phyloP scores from a whole-genome alignment of 2,329 filamentous ascomycete species.

The Ploettnerulaceae sp. region DNA sequence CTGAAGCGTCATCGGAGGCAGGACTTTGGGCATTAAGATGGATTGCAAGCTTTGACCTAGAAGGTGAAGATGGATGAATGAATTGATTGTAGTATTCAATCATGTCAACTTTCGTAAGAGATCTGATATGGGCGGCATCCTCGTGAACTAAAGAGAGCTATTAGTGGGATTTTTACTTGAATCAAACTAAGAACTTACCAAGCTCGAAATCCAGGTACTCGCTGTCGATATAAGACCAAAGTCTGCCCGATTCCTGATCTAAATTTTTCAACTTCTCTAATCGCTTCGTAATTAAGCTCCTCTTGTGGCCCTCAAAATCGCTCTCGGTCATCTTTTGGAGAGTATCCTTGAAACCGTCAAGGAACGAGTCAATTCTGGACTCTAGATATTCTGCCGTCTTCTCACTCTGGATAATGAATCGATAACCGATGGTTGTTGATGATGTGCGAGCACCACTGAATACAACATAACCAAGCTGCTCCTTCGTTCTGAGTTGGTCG shows the following conservation, averaged over 20 bases:
- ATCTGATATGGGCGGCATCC: constrained; percentile 70
- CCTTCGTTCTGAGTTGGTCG: constrained; percentile 91
- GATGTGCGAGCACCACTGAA: constrained; percentile 72
- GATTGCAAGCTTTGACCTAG: constrained; percentile 77
- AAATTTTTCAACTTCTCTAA: constrained; percentile 92
- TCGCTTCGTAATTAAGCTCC: constrained; percentile 79
- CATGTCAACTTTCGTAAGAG: constrained; percentile 74
- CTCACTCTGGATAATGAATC: constrained; percentile 92
- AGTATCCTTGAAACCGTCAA: constrained; percentile 60
- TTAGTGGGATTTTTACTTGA: neutral
- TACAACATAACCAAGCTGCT: constrained; percentile 95
- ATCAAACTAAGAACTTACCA: constrained; percentile 55
- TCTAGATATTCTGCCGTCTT: constrained; percentile 79
- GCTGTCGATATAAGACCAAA: constrained; percentile 79
- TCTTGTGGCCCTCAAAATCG: constrained; percentile 88
- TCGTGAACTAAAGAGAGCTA: constrained; percentile 34
- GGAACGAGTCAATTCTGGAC: constrained; percentile 79
- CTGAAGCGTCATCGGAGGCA: constrained; percentile 35
- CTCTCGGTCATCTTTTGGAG: constrained; percentile 72
- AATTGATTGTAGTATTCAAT: constrained; percentile 71
- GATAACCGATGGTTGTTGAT: constrained; percentile 76
- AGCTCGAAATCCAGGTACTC: constrained; percentile 89
- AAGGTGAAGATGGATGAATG: constrained; percentile 68
- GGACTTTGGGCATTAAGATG: constrained; percentile 72
- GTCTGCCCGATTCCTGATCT: constrained; percentile 72